A percentile compares a stretch with the other conserved stretches of the same genome.
Conservation (phyloP, 257 asterid genomes). For the Nicotiana obtusifolia region DNA sequence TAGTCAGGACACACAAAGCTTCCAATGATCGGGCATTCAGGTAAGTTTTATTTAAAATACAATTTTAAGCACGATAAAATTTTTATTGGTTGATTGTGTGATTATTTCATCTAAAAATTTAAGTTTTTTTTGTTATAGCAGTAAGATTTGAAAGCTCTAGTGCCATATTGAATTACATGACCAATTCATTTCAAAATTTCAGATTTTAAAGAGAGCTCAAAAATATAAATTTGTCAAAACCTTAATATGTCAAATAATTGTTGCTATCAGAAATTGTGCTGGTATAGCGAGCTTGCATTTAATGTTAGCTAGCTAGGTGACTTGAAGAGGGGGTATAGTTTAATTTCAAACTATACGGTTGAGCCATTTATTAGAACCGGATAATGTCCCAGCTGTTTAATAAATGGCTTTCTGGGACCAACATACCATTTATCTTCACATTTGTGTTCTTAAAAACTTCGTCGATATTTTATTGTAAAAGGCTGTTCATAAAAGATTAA, state of each 20-base stretch:
- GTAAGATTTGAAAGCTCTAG: background rate
- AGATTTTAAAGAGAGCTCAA: no score
- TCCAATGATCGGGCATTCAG: conserved; percentile 91
- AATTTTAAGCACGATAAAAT: no score
- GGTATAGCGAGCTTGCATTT: background rate
- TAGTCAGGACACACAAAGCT: conserved; percentile 90
- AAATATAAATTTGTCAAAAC: no score
- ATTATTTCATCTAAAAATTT: background rate
- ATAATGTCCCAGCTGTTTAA: conserved; percentile 10
- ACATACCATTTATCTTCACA: background rate
- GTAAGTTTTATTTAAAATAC: conserved; percentile 18
- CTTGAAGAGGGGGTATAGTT: background rate
- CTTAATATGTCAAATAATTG: no score
- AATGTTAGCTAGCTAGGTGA: background rate
- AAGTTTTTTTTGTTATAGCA: no score
- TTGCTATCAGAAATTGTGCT: background rate
- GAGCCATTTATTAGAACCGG: background rate
- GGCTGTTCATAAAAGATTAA: background rate
- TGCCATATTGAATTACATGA: background rate
- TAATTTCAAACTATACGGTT: background rate
- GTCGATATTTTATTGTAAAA: background rate
- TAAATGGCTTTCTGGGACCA: background rate
- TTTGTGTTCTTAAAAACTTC: background rate
- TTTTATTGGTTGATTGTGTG: background rate
- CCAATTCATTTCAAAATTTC: background rate